phyloP scores from a whole-genome alignment of 257 asterid species.

The Scutellaria barbata region DNA sequence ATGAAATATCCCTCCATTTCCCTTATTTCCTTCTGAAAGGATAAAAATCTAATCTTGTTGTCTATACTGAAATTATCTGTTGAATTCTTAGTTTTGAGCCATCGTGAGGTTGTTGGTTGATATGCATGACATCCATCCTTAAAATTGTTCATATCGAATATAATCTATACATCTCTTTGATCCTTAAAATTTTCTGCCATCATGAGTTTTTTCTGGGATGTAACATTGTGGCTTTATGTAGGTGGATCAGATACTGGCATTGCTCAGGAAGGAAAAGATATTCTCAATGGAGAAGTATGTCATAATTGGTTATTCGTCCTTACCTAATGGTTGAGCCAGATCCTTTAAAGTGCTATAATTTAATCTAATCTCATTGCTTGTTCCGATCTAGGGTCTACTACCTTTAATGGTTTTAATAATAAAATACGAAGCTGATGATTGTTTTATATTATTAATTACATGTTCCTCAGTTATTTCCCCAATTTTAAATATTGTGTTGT shows the following conservation, averaged over 20 bases:
- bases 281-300: conserved; percentile 46
- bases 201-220: conserved; percentile 29
- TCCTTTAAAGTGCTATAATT: conserved; percentile 26
- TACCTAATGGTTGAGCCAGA: conserved; percentile 37
- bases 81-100: conserved; percentile 1
- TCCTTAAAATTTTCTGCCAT: not conserved
- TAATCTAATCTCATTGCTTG: conserved; percentile 19
- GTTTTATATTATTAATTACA: not conserved
- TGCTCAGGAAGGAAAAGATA: conserved; percentile 40
- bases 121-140: conserved; percentile 7
- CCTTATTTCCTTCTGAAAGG: not conserved
- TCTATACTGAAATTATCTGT: not conserved
- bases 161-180: not conserved
- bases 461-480: not conserved
- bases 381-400: conserved; percentile 18
- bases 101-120: not conserved
- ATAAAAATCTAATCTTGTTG: not conserved
- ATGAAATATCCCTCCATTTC: not conserved
- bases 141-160: not conserved
- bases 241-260: conserved; percentile 40
- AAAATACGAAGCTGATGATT: conserved; percentile 22
- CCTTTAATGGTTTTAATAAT: not conserved
- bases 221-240: conserved; percentile 36
- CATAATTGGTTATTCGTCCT: conserved; percentile 37
- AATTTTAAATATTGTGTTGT: not conserved